Base-by-base conservation (phyloP, 768 basidiomycete species). In the Russula griseocarnosa region DNA sequence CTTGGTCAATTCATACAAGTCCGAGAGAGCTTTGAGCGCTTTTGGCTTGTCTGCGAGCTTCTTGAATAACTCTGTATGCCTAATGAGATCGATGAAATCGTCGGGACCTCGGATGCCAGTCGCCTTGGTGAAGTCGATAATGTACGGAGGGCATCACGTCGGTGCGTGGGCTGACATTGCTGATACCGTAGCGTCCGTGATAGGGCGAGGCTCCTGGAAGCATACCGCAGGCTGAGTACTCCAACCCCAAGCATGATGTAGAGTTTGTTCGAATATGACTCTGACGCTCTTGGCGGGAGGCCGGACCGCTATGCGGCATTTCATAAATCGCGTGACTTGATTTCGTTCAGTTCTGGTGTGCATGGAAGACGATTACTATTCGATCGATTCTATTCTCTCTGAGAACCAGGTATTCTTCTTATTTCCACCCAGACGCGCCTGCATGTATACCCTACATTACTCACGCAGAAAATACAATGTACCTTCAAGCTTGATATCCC, bases 331-430 rank as follows among this genome's bases (percentile, higher is more conserved):
- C 38, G 38, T 6, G 36, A n/a, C n/a, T 11, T 34, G 10, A 34
- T 11, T 34, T 38, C 14, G 13, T 18, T 40, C 38, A 40, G 49
- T 50, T 6, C 14, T 24, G 11, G n/a, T 24, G 3, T 24, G 4
- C 20, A 95, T 94, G 93, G 91, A 95, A 63, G 80, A 87, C 71
- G 92, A 95, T 73, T 98, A 98, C 74, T 96, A 90, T 74, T 94
- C 91, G 0, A 83, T 96, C 59, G 91, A 94, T 62, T 83, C 91
- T 6, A 96, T 98, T 69, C 82, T 96, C 28, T 90, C 93, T 18
- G 92, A 94, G 71, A 95, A 95, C 71, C 92, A 94, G 80, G 91
- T 86, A 68, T n/a, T 26, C 38, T 46, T 13, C 28, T 62, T 36
- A 36, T 36, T 13, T 18, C 9, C 26, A 34, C 46, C 16, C 49